Base-by-base conservation (phyloP, 306 rosid species). In the Casuarina glauca region DNA sequence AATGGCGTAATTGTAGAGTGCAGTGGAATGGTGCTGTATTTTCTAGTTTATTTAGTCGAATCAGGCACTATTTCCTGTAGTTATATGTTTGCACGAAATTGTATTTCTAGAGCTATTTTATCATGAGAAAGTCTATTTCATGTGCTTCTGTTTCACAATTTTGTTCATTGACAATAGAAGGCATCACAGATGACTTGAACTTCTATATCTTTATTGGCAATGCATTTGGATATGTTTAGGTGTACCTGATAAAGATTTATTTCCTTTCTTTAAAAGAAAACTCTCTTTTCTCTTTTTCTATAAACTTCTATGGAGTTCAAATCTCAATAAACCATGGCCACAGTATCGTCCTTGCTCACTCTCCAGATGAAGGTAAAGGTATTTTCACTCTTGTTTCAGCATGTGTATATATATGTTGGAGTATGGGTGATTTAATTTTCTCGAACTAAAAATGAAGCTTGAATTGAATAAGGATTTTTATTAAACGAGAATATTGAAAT, bases 311-410 rank as follows among this genome's bases (percentile, higher is more conserved):
- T 63, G 43, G 69, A 63, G 20, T 48, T 53, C 41, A 39, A 35
- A 12, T 73, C 19, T 11, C 60, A 44, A 49, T 52, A 73, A 72
- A 72, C 20, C 17, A 4, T 54, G 74, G 50, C 64, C 35, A 44
- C 70, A 67, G 35, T 72, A 32, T 42, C 54, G n/a, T 74, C 54
- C 73, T 73, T 67, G 50, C 9, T 49, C 52, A 70, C 70, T 69
- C 48, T 78, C 35, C 72, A 35, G 76, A 70, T 78, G 39, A 70
- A 66, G 72, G 74, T 67, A 51, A 50, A 78, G 44, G 48, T 49
- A 43, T 78, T 16, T 70, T 46, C 20, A 71, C 53, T 58, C 44
- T 10, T 11, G 13, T 20, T 42, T 42, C n/a, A 43, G 52, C 50
- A 50, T 41, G 68, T 9, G 8, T 3, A 44, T 45, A 10, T 75